A percentile compares a stretch with the other conserved stretches of the same genome.
These are phyloP conservation scores for Collybiopsis confluens DNA, from an alignment of 768 basidiomycete species.

Conservation along the genomic window DNA sequence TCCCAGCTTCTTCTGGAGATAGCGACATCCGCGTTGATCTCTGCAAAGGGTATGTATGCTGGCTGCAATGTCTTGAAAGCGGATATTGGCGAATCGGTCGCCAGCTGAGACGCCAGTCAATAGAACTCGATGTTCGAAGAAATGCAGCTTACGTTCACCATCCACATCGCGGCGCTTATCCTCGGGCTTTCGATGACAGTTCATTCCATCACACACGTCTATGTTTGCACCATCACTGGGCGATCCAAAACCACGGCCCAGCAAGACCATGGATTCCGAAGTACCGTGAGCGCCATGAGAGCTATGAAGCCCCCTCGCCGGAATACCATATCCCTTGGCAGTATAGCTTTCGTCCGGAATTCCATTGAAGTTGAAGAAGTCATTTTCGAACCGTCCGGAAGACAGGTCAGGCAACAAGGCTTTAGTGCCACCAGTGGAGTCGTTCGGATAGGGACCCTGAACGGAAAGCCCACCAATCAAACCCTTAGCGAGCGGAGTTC, in stretches of 20 bases:
- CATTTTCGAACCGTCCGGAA: slow-evolving; percentile 53
- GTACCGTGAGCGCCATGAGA: slow-evolving; percentile 40
- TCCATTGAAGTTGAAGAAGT: slow-evolving; percentile 50
- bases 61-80: slow-evolving; percentile 91
- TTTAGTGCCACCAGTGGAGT: slow-evolving; percentile 54
- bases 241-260: slow-evolving; percentile 69
- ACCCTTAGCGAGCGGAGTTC: slow-evolving; percentile 56
- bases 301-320: slow-evolving; percentile 52
- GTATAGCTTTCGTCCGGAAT: slow-evolving; percentile 56
- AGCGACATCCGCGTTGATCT: slow-evolving; percentile 98
- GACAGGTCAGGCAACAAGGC: slow-evolving; percentile 71
- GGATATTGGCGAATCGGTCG: slow-evolving; percentile 94
- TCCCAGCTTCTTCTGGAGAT: slow-evolving; percentile 97
- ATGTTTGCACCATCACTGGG: slow-evolving; percentile 46
- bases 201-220: slow-evolving; percentile 73
- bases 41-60: slow-evolving; percentile 95
- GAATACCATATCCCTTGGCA: slow-evolving; percentile 49
- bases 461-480: slow-evolving; percentile 61
- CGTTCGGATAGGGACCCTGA: slow-evolving; percentile 41
- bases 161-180: slow-evolving; percentile 93
- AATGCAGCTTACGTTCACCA: slow-evolving; percentile 57
- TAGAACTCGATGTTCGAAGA: neutral
- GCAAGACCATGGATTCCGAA: slow-evolving; percentile 72
- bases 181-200: slow-evolving; percentile 86
- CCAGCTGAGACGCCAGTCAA: too few species aligned